phyloP scores from a whole-genome alignment of 768 basidiomycete genomes.

The Lactifluus piperatus region DNA sequence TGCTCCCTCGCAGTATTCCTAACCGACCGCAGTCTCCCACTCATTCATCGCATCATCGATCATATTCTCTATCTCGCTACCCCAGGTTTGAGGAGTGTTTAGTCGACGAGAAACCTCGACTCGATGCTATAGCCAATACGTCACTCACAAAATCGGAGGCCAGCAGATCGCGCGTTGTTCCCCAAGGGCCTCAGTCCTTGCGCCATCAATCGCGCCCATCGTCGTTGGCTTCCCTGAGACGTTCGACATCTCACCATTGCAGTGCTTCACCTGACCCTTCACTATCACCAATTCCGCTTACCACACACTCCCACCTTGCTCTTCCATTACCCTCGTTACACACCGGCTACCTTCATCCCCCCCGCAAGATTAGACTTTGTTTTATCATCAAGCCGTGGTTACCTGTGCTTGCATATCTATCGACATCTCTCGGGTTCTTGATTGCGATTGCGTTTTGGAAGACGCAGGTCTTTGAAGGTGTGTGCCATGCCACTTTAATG shows the following conservation, averaged over 20 bases:
- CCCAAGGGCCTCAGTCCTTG: background rate
- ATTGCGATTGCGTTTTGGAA: conserved; percentile 79
- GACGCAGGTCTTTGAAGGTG: conserved; percentile 73
- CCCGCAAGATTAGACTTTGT: conserved; percentile 22
- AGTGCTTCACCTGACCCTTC: background rate
- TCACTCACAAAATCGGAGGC: conserved; percentile 1
- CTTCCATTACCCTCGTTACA: conserved; percentile 18
- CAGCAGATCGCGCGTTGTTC: background rate
- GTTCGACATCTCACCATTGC: background rate
- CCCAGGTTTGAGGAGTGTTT: conserved; percentile 8
- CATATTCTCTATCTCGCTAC: conserved; percentile 2
- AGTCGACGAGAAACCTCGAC: conserved; percentile 4
- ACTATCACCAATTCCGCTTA: conserved; percentile 1
- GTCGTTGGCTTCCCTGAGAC: conserved; percentile 9
- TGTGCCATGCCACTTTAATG: conserved; percentile 27
- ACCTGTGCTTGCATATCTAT: conserved; percentile 66
- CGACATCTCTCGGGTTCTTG: conserved; percentile 70
- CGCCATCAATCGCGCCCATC: conserved; percentile 4
- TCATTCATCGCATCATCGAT: conserved; percentile 2
- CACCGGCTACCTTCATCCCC: conserved; percentile 16
- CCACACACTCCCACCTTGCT: conserved; percentile 12
- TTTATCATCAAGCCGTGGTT: conserved; percentile 65
- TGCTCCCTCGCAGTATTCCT: conserved; percentile 9
- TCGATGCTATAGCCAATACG: background rate
- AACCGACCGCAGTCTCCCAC: background rate